A percentile compares a stretch with the other conserved stretches of the same genome.
Evolutionary conservation across 2,329 filamentous ascomycete genomes (phyloP).

Genomic region (Botrytis fabae): DNA sequence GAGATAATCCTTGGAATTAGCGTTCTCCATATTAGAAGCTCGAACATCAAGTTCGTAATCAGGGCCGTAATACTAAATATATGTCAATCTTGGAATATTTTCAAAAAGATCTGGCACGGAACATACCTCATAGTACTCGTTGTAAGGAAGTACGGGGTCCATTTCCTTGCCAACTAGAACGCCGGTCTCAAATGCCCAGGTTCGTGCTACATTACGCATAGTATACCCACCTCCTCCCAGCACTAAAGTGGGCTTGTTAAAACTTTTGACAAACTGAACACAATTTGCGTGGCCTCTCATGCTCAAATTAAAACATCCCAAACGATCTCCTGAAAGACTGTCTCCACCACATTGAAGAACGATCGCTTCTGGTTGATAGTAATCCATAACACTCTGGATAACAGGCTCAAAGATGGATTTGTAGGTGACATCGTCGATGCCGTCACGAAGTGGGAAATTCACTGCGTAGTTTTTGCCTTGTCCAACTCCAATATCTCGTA

Average conservation of each 20-base stretch:
- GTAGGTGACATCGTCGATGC: constrained; percentile 88
- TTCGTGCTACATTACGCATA: constrained; percentile 92
- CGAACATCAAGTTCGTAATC: constrained; percentile 90
- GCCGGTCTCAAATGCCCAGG: constrained; percentile 96
- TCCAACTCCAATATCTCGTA: constrained; percentile 83
- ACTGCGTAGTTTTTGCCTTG: constrained; percentile 86
- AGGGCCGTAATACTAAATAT: constrained; percentile 79
- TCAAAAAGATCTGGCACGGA: constrained; percentile 47
- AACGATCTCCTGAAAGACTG: constrained; percentile 86
- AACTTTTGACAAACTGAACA: constrained; percentile 86
- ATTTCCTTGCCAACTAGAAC: constrained; percentile 82
- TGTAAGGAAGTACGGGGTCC: constrained; percentile 82
- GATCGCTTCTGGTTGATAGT: constrained; percentile 86
- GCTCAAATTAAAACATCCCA: constrained; percentile 97
- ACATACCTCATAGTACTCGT: constrained; percentile 83
- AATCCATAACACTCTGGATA: constrained; percentile 81
- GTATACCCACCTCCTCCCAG: constrained; percentile 96
- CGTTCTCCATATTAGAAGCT: constrained; percentile 86
- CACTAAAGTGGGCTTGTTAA: constrained; percentile 82
- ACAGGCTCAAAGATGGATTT: constrained; percentile 89
- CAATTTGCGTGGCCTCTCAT: constrained; percentile 96
- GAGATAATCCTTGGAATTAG: constrained; percentile 79
- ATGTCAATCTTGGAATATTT: constrained; percentile 31
- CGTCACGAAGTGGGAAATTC: constrained; percentile 89
- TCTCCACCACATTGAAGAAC: constrained; percentile 96